These are phyloP conservation scores for Talaromyces sp. DNA, from an alignment of 2,329 filamentous ascomycete species.

Conservation along the genomic window DNA sequence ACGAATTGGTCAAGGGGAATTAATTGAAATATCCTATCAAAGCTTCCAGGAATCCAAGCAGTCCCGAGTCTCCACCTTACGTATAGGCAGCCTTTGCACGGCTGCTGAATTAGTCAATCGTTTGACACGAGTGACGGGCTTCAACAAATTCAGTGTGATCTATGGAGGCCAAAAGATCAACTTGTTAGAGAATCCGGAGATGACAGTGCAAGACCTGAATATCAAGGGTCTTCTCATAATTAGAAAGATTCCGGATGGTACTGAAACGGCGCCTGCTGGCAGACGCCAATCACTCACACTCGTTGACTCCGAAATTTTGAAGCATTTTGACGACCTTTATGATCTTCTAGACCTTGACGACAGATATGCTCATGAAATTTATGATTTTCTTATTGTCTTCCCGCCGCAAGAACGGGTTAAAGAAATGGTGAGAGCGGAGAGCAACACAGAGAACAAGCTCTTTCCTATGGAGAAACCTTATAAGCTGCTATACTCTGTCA, in stretches of 20 bases:
- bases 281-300: conserved; percentile 53
- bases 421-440: conserved; percentile 54
- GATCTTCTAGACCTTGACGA: conserved; percentile 73
- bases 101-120: conserved; percentile 65
- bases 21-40: conserved; percentile 69
- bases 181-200: conserved; percentile 56
- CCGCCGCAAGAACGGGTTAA: conserved; percentile 64
- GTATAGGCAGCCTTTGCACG: conserved; percentile 69
- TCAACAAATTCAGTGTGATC: conserved; percentile 71
- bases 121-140: conserved; percentile 67
- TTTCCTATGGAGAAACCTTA: conserved; percentile 69
- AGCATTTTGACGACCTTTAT: conserved; percentile 82
- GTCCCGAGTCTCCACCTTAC: conserved; percentile 60
- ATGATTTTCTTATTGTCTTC: conserved; percentile 66
- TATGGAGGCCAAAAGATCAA: conserved; percentile 65
- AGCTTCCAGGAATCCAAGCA: conserved; percentile 62
- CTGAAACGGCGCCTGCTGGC: conserved; percentile 28
- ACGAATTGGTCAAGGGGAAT: conserved; percentile 58
- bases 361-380: conserved; percentile 66
- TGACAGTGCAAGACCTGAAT: conserved; percentile 65
- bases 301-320: conserved; percentile 74
- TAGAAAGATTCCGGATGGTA: conserved; percentile 53
- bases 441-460: conserved; percentile 56
- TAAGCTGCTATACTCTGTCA: conserved; percentile 69
- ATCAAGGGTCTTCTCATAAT: conserved; percentile 64